Conservation (phyloP, 441 rosid genomes). For the Cnidoscolus chayamansa region DNA sequence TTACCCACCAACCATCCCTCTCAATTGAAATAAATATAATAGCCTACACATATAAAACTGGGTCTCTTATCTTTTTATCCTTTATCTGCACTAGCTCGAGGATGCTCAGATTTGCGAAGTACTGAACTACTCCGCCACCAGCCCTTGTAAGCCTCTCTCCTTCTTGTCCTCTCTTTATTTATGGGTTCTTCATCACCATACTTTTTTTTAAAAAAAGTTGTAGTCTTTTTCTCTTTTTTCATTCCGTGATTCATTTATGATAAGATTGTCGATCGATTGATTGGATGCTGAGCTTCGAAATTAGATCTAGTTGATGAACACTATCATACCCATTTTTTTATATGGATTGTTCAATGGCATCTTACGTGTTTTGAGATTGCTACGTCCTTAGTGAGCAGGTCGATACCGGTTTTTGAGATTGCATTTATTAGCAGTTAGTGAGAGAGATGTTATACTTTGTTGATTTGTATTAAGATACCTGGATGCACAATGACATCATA, state of each 20-base stretch:
- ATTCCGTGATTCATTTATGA: not conserved
- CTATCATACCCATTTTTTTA: not conserved
- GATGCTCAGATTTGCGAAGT: slow-evolving; percentile 34
- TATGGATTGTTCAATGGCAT: not conserved
- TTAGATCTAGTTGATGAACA: slow-evolving; percentile 2
- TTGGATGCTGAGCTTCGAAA: not conserved
- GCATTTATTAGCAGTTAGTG: not conserved
- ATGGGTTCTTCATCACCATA: not conserved
- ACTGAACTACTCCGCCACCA: slow-evolving; percentile 17
- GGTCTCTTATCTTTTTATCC: slow-evolving; percentile 12
- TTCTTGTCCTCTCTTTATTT: slow-evolving; percentile 3
- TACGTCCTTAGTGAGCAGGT: not conserved
- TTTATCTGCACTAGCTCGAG: slow-evolving; percentile 11
- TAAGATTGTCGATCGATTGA: slow-evolving; percentile 1
- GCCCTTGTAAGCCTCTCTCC: slow-evolving; percentile 25
- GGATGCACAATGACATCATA: not conserved
- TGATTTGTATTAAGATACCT: not conserved
- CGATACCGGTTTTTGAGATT: not conserved
- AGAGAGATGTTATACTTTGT: not conserved
- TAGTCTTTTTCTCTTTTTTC: not conserved
- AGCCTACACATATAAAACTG: slow-evolving; percentile 7
- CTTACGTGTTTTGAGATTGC: slow-evolving; percentile 3
- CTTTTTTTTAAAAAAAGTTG: not conserved
- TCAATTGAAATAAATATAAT: not conserved
- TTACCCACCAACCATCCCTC: slow-evolving; percentile 31